Base-by-base conservation (phyloP, 2,329 filamentous ascomycete species). In the Stemphylium beticola region DNA sequence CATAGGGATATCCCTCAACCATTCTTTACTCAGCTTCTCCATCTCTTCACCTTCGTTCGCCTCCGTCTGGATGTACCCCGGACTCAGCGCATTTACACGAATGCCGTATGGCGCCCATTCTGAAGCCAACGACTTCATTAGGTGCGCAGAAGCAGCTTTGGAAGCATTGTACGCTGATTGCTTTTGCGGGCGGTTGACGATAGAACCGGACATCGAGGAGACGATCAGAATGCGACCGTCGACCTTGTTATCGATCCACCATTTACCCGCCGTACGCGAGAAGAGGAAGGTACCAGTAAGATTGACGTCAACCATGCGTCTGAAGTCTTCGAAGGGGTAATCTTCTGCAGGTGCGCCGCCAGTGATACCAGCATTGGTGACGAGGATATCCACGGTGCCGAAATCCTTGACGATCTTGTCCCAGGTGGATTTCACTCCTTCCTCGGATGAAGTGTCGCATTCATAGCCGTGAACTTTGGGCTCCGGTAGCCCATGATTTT, bases 31-130 rank as follows among this genome's bases (percentile, higher is more conserved):
- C 36, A 55, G 4, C 22, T 47, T 41, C 31, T 40, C 37, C 45
- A 50, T 55, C 14, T 50, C 46, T 32, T 49, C 68, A 2, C 74
- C 74, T 60, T 77, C 70, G 42, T 74, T 93, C 59, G 92, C 81
- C 4, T 87, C 88, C 4, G 90, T 93, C 79, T 92, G 89, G 88
- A 92, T 92, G 81, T 92, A 92, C 24, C 90, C 89, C n/a, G 90
- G 90, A 9, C 86, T 90, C 77, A 93, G 91, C 76, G 85, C 87
- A 83, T 93, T 93, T 71, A 92, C 89, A 40, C 90, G 87, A 71
- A 93, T 91, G 66, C 82, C 81, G 77, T 90, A 82, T 76, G 89
- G 88, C 71, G 89, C 88, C 90, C 90, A 93, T 78, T 93, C 90
- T 29, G 89, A 88, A 42, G 89, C 90, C 29, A 93, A 84, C 2